Evolutionary conservation across 108 stramenopile genomes (phyloP).

Genomic region (Mediolabrus comicus): DNA sequence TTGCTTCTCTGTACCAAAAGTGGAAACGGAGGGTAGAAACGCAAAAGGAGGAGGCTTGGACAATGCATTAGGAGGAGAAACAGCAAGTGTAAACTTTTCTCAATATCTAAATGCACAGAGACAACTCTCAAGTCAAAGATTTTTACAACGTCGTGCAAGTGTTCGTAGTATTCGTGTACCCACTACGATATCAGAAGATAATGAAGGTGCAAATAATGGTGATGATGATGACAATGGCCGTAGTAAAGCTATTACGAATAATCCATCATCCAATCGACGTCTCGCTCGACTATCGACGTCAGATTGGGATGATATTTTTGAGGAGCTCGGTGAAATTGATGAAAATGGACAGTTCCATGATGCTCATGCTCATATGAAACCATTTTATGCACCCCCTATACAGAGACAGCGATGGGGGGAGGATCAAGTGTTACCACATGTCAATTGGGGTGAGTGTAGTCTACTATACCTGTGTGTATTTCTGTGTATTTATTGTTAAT

Average conservation of each 20-base stretch:
- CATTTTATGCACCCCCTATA: constrained; percentile 42
- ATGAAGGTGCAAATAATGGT: background rate
- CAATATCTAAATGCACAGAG: constrained; percentile 10
- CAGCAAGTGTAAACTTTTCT: constrained; percentile 4
- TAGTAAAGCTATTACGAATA: background rate
- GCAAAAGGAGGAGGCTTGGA: background rate
- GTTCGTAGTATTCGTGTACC: background rate
- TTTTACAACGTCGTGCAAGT: background rate
- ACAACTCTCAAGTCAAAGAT: background rate
- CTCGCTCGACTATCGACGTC: background rate
- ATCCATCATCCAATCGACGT: background rate
- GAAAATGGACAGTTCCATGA: constrained; percentile 16
- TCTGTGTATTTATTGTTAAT: background rate
- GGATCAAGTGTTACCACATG: constrained; percentile 41
- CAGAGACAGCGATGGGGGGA: constrained; percentile 59
- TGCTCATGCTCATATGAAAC: background rate
- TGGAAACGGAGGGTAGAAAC: background rate
- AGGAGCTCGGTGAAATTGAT: constrained; percentile 11
- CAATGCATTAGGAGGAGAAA: background rate
- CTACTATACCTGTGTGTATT: background rate
- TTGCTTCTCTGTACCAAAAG: too few species aligned
- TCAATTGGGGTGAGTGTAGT: constrained; percentile 56
- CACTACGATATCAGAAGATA: background rate
- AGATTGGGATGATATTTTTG: constrained; percentile 9
- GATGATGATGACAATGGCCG: background rate